These are phyloP conservation scores for Lignosus rhinocerotis DNA, from an alignment of 1,284 basidiomycete species.

Conservation along the genomic window DNA sequence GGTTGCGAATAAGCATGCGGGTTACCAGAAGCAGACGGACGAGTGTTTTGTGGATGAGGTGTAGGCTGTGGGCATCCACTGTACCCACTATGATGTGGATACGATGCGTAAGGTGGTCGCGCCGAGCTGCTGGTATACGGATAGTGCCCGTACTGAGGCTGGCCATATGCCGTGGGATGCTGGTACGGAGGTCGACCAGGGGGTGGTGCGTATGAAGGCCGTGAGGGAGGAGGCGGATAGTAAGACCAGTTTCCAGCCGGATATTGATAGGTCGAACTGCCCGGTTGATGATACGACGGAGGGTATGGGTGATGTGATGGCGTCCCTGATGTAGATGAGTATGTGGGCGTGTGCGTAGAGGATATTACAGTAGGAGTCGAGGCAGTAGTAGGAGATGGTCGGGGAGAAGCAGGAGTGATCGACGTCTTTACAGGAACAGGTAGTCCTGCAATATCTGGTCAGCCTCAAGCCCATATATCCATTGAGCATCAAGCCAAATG, in stretches of 20 bases:
- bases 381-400: background rate
- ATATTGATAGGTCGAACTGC: conserved; percentile 28
- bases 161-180: background rate
- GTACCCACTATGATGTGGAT: conserved; percentile 17
- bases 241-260: background rate
- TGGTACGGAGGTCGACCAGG: conserved; percentile 3
- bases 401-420: conserved; percentile 35
- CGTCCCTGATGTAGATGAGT: conserved; percentile 6
- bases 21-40: background rate
- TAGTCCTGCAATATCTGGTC: background rate
- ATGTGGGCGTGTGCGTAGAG: conserved; percentile 5
- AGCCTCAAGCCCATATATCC: background rate
- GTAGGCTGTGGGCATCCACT: conserved; percentile 3
- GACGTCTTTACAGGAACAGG: conserved; percentile 23
- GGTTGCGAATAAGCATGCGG: background rate
- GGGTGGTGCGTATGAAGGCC: background rate
- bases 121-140: background rate
- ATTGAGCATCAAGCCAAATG: background rate
- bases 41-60: background rate
- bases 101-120: conserved; percentile 11
- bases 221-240: background rate
- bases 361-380: background rate
- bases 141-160: conserved; percentile 2
- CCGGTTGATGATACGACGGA: conserved; percentile 2
- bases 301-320: conserved; percentile 1